Conservation (phyloP, 2,329 filamentous ascomycete genomes). For the Pseudogymnoascus sp. region DNA sequence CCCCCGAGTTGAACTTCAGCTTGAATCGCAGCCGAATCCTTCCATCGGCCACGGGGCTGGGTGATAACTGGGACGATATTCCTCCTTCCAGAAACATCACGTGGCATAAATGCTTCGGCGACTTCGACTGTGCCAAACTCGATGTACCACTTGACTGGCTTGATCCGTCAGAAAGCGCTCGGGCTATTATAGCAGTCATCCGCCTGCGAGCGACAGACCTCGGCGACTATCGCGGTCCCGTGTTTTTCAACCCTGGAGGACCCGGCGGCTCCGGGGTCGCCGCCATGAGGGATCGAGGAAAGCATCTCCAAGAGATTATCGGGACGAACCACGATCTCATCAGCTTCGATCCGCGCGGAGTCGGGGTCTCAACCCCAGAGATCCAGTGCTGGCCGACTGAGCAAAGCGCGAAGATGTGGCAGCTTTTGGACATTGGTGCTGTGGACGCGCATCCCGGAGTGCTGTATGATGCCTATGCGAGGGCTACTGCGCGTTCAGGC, state of each 20-base stretch:
- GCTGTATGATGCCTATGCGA: slow-evolving; percentile 40
- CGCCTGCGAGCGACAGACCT: slow-evolving; percentile 20
- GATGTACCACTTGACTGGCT: slow-evolving; percentile 24
- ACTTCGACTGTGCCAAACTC: slow-evolving; percentile 7
- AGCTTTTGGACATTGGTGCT: slow-evolving; percentile 38
- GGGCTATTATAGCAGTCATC: slow-evolving; percentile 21
- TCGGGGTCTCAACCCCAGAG: slow-evolving; percentile 45
- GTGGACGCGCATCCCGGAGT: slow-evolving; percentile 43
- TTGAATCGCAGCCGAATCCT: neutral
- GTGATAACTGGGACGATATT: neutral
- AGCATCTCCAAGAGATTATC: slow-evolving; percentile 32
- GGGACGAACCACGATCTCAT: slow-evolving; percentile 40
- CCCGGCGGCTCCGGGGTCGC: slow-evolving; percentile 39
- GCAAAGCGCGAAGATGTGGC: slow-evolving; percentile 40
- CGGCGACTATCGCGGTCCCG: slow-evolving; percentile 26
- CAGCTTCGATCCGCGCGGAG: slow-evolving; percentile 45
- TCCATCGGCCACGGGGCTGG: neutral
- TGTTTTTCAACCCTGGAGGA: slow-evolving; percentile 43
- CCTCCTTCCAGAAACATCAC: neutral
- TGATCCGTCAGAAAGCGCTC: slow-evolving; percentile 17
- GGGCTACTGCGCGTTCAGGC: slow-evolving; percentile 38
- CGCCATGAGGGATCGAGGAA: slow-evolving; percentile 27
- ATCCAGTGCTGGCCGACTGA: slow-evolving; percentile 45
- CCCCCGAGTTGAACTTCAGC: too few relatives aligned
- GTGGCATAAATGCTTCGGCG: neutral